A percentile compares a stretch with the other conserved stretches of the same genome.
phyloP scores from a whole-genome alignment of 306 rosid species.

The Coriaria nepalensis region DNA sequence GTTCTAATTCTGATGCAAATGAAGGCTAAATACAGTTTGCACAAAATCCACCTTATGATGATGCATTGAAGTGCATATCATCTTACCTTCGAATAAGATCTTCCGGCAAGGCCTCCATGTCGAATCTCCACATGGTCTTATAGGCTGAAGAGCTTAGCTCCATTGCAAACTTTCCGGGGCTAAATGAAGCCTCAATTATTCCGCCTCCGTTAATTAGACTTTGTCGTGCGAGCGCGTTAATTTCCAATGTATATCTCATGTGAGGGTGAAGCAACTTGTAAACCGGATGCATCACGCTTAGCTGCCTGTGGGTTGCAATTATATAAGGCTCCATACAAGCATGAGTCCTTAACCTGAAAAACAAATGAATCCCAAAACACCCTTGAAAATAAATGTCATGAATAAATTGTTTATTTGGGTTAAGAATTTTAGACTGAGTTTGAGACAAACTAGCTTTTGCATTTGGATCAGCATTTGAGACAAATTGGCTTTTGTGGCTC shows the following conservation, averaged over 20 bases:
- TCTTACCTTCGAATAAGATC: slow-evolving; percentile 82
- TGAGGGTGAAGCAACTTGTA: slow-evolving; percentile 87
- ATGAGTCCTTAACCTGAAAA: slow-evolving; percentile 91
- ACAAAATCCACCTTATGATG: too few relatives aligned
- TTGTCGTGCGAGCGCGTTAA: slow-evolving; percentile 84
- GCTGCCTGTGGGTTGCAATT: slow-evolving; percentile 79
- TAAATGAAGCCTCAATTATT: slow-evolving; percentile 71
- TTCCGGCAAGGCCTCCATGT: slow-evolving; percentile 79
- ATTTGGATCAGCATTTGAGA: too few relatives aligned
- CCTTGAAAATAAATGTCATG: too few relatives aligned
- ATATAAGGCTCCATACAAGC: slow-evolving; percentile 91
- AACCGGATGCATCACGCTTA: slow-evolving; percentile 87
- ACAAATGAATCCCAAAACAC: slow-evolving; percentile 1
- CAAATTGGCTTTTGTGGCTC: background rate
- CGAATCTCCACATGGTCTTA: slow-evolving; percentile 70
- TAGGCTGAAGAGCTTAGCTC: slow-evolving; percentile 91
- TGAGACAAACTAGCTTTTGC: background rate
- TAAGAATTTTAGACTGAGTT: background rate
- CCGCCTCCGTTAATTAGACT: slow-evolving; percentile 87
- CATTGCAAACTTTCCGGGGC: slow-evolving; percentile 79
- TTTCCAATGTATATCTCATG: slow-evolving; percentile 87
- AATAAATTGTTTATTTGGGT: background rate
- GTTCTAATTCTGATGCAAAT: background rate
- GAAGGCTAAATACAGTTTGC: background rate
- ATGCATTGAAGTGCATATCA: too few relatives aligned